Conservation (phyloP, 176 grass and related monocot species). For the Guadua angustifolia region DNA sequence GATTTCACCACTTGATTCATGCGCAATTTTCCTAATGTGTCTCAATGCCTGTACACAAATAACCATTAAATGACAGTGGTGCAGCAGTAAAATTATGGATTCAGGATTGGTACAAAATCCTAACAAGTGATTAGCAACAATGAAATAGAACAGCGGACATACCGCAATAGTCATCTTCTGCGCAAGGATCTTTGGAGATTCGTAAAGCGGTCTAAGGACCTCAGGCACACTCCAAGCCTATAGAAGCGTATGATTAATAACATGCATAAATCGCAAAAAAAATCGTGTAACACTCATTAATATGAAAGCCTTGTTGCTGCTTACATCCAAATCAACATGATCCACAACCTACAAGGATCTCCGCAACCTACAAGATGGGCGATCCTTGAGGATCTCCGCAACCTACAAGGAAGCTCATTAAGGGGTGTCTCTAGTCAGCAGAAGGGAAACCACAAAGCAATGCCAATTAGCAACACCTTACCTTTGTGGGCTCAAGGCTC, state of each 20-base stretch:
- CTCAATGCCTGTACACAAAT: slow-evolving; percentile 66
- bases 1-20: slow-evolving; percentile 88
- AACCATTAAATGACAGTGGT: slow-evolving; percentile 1
- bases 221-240: slow-evolving; percentile 95
- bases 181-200: slow-evolving; percentile 89
- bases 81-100: not conserved
- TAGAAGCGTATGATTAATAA: not conserved
- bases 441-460: not conserved
- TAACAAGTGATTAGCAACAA: not conserved
- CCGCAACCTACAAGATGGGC: too few species aligned
- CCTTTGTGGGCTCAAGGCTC: slow-evolving; percentile 99
- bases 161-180: slow-evolving; percentile 94
- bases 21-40: slow-evolving; percentile 83
- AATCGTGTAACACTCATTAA: not conserved
- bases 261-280: not conserved
- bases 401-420: slow-evolving; percentile 60
- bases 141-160: slow-evolving; percentile 31
- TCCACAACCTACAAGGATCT: too few species aligned
- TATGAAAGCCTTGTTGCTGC: slow-evolving; percentile 34
- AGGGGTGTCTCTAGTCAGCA: not conserved
- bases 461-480: slow-evolving; percentile 25
- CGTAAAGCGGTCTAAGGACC: slow-evolving; percentile 85
- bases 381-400: slow-evolving; percentile 98
- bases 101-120: not conserved
- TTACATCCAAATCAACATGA: slow-evolving; percentile 97